Base-by-base conservation (phyloP, 2,329 filamentous ascomycete genomes). In the Byssochlamys sp. region DNA sequence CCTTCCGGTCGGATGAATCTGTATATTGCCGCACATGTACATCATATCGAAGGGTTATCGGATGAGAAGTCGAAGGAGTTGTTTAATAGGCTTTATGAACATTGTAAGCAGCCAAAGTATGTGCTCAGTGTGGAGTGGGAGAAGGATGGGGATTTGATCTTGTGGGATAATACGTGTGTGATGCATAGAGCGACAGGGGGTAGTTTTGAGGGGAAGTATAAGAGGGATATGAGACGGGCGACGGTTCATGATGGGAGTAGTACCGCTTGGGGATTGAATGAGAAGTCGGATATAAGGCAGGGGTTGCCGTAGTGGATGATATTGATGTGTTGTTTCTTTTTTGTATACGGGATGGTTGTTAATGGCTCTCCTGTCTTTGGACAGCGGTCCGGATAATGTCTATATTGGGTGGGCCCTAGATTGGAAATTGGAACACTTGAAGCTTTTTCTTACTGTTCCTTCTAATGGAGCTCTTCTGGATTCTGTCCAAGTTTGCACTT, bases 131-230 rank as follows among this genome's bases (percentile, higher is more conserved):
- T 83, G 2, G 66, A 71, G 48, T 85, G 81, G 81, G 61, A 77
- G 28, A 65, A 76, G 6, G 63, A 69, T 0, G 76, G 79, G 0
- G 82, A 84, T 63, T 52, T 84, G 57, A 66, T 84, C 14, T 73
- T 82, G 19, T 85, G 83, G 82, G 82, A 85, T 62, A 85, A 85
- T 65, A 79, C 79, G 0, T 77, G 74, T 53, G 78, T 80, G 14
- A 75, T 84, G 73, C 82, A 85, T 67, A 69, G 81, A 4, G 79
- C 80, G 0, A 76, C 73, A 1, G 71, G 72, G 1, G 81, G 81
- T 0, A 65, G 66, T 0, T 83, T 80, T 59, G 75, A 75, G 59
- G 77, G 78, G 0, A 77, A 74, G 63, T 79, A 74, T 63, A 71
- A 66, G 58, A 70, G 81, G 45, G 82, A 85, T 66, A 74, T 85